Percentiles rank a stretch among this genome's conserved stretches.
phyloP scores from a whole-genome alignment of 768 basidiomycete genomes.

The Tylopilus vinaceipallidus region DNA sequence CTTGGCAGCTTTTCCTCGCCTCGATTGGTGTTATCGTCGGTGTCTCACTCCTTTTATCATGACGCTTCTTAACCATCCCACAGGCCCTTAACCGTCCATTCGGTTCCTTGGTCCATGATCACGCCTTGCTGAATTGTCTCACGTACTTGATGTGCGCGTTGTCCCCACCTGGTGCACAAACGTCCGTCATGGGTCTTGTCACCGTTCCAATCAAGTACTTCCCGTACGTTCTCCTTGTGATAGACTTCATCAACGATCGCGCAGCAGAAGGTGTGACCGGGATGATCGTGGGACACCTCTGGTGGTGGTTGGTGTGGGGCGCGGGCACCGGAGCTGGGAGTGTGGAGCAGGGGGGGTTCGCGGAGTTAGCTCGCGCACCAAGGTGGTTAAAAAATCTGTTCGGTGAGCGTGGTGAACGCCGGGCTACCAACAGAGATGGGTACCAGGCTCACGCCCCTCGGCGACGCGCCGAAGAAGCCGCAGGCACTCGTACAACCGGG shows the following conservation, averaged over 20 bases:
- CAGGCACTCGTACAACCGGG: constrained; percentile 28
- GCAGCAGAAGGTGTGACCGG: constrained; percentile 64
- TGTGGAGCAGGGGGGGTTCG: constrained; percentile 37
- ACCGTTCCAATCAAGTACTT: constrained; percentile 69
- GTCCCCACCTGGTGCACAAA: constrained; percentile 61
- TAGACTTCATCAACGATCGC: constrained; percentile 70
- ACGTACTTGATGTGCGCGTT: constrained; percentile 68
- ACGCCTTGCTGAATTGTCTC: constrained; percentile 64
- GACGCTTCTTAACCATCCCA: background rate
- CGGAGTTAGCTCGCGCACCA: constrained; percentile 49
- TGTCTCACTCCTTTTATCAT: constrained; percentile 7
- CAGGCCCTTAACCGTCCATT: constrained; percentile 64
- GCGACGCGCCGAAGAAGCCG: constrained; percentile 23
- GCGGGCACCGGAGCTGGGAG: constrained; percentile 40
- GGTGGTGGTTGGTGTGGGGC: constrained; percentile 76
- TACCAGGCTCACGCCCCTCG: constrained; percentile 62
- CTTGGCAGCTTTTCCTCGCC: constrained; percentile 67
- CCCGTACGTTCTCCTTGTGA: constrained; percentile 68
- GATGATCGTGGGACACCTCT: constrained; percentile 72
- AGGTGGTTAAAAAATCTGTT: constrained; percentile 53
- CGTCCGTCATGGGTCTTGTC: constrained; percentile 78
- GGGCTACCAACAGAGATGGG: constrained; percentile 42
- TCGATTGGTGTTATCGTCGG: constrained; percentile 59
- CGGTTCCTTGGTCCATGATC: constrained; percentile 50
- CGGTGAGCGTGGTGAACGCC: constrained; percentile 37